Conservation (phyloP, 768 basidiomycete species). For the Cubamyces lactineus region DNA sequence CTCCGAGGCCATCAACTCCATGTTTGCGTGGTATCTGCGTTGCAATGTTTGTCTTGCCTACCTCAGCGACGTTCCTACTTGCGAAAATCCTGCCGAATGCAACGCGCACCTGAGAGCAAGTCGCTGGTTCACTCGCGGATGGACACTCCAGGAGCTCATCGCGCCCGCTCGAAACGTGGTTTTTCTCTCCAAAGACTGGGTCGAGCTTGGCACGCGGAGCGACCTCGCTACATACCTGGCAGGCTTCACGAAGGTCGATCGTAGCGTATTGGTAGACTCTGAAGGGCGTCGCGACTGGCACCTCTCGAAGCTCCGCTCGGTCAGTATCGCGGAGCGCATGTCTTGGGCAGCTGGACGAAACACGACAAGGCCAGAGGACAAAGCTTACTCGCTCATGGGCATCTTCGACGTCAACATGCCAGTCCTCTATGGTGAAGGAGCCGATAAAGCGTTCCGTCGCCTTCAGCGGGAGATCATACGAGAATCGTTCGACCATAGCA, state of each 20-base stretch:
- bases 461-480: slow-evolving; percentile 11
- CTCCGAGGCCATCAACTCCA: slow-evolving; percentile 18
- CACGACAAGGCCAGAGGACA: slow-evolving; percentile 7
- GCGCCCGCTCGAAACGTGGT: slow-evolving; percentile 1
- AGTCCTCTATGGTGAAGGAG: slow-evolving; percentile 9
- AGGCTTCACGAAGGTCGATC: background rate
- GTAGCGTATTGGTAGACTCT: background rate
- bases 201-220: background rate
- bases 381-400: slow-evolving; percentile 17
- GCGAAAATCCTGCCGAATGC: background rate
- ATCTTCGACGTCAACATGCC: slow-evolving; percentile 13
- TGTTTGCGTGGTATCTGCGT: slow-evolving; percentile 7
- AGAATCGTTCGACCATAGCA: background rate
- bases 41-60: slow-evolving; percentile 6
- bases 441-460: background rate
- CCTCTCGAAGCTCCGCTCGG: background rate
- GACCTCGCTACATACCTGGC: background rate
- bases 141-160: slow-evolving; percentile 17
- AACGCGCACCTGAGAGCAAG: background rate
- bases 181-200: slow-evolving; percentile 12
- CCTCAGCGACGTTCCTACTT: slow-evolving; percentile 3
- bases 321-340: slow-evolving; percentile 7
- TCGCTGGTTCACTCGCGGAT: slow-evolving; percentile 13
- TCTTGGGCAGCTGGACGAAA: slow-evolving; percentile 3
- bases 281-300: too few species aligned